These are phyloP conservation scores for Termitomyces heimii DNA, from an alignment of 768 basidiomycete genomes.

Conservation along the genomic window DNA sequence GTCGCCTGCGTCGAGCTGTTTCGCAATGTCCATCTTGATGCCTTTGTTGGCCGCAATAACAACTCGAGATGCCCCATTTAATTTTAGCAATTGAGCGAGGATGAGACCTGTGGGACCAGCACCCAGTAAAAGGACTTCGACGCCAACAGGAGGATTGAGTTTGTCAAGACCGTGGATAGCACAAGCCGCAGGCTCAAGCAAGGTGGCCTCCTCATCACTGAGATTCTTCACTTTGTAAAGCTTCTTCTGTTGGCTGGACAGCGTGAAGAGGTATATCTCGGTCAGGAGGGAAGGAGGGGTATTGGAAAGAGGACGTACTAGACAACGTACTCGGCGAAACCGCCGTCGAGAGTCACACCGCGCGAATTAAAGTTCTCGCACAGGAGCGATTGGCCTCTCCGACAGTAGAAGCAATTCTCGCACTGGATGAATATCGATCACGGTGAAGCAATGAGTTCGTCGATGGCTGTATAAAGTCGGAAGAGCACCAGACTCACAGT, in stretches of 20 bases:
- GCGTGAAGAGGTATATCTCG: neutral
- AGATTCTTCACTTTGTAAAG: slow-evolving; percentile 87
- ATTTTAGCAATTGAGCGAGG: slow-evolving; percentile 80
- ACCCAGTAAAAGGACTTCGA: slow-evolving; percentile 80
- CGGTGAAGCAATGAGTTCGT: neutral
- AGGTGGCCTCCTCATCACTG: slow-evolving; percentile 80
- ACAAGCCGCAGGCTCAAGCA: slow-evolving; percentile 87
- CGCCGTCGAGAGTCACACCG: slow-evolving; percentile 78
- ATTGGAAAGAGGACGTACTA: slow-evolving; percentile 46
- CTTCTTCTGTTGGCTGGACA: slow-evolving; percentile 48
- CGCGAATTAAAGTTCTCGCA: slow-evolving; percentile 83
- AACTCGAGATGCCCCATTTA: slow-evolving; percentile 77
- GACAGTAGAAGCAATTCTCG: slow-evolving; percentile 82
- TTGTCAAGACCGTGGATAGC: slow-evolving; percentile 92
- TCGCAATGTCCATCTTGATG: slow-evolving; percentile 85
- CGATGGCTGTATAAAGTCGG: slow-evolving; percentile 4
- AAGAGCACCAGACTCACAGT: slow-evolving; percentile 35
- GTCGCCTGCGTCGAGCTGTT: slow-evolving; percentile 71
- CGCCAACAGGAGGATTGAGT: slow-evolving; percentile 73
- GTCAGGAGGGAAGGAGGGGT: neutral
- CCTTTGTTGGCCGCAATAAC: slow-evolving; percentile 89
- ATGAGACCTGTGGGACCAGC: slow-evolving; percentile 92
- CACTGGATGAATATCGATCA: slow-evolving; percentile 46
- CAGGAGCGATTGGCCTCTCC: slow-evolving; percentile 72
- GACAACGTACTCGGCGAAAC: slow-evolving; percentile 85